A percentile compares a stretch with the other conserved stretches of the same genome.
Evolutionary conservation across 2,329 filamentous ascomycete genomes (phyloP).

Genomic region (Aureobasidium vineae): DNA sequence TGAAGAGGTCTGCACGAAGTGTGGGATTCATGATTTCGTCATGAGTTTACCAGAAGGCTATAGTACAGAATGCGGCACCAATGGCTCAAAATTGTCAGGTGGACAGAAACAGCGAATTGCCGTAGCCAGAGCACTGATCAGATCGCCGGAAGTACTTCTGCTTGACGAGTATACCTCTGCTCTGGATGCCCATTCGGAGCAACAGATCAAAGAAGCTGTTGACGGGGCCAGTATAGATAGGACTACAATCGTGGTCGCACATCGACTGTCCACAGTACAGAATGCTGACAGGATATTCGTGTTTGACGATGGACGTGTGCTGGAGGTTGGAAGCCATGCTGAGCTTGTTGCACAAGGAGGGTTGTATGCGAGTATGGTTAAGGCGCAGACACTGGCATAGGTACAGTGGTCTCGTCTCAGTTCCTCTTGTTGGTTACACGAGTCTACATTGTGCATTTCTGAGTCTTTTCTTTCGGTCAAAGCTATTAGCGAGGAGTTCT

Average conservation of each 20-base stretch:
- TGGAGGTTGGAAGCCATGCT: slow-evolving; percentile 61
- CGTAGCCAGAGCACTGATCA: slow-evolving; percentile 48
- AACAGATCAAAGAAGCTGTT: slow-evolving; percentile 45
- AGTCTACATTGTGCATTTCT: not conserved
- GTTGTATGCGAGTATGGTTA: slow-evolving; percentile 45
- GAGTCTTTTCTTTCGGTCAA: not conserved
- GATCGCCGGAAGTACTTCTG: slow-evolving; percentile 48
- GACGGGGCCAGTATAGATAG: slow-evolving; percentile 43
- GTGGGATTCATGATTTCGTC: slow-evolving; percentile 50
- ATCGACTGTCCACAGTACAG: slow-evolving; percentile 72
- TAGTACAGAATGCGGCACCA: slow-evolving; percentile 47
- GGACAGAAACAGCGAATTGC: slow-evolving; percentile 50
- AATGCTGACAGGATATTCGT: slow-evolving; percentile 80
- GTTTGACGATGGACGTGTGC: slow-evolving; percentile 63
- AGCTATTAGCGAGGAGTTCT: slow-evolving; percentile 17
- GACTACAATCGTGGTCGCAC: slow-evolving; percentile 73
- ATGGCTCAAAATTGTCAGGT: slow-evolving; percentile 45
- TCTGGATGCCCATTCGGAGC: slow-evolving; percentile 48
- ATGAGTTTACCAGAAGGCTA: slow-evolving; percentile 49
- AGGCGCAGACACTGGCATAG: slow-evolving; percentile 38
- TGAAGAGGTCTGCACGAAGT: slow-evolving; percentile 43
- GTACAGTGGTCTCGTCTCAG: not conserved
- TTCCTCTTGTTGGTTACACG: not conserved
- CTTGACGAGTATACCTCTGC: slow-evolving; percentile 51
- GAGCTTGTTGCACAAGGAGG: slow-evolving; percentile 53